phyloP scores from a whole-genome alignment of 768 basidiomycete species.

The Serendipita indica region DNA sequence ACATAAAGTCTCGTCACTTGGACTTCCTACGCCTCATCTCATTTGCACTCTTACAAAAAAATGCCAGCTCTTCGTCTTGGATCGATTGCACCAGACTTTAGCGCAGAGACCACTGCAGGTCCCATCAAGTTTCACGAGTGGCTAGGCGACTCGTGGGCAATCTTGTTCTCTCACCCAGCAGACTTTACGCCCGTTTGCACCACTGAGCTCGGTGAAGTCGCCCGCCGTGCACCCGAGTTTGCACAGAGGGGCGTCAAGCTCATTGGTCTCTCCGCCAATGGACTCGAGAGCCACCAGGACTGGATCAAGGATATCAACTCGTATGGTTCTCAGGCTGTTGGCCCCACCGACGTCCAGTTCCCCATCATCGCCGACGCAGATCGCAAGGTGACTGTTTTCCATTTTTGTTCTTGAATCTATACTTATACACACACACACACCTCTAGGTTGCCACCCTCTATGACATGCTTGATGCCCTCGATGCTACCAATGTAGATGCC shows the following conservation, averaged over 20 bases:
- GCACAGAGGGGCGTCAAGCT: conserved; percentile 79
- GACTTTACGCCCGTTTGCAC: conserved; percentile 92
- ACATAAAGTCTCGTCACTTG: too few species aligned
- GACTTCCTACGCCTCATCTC: too few species aligned
- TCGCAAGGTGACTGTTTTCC: conserved; percentile 66
- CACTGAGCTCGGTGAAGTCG: conserved; percentile 93
- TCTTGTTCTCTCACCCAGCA: conserved; percentile 91
- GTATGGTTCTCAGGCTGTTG: conserved; percentile 46
- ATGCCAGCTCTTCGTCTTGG: conserved; percentile 39
- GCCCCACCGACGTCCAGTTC: conserved; percentile 66
- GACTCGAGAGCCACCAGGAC: conserved; percentile 61
- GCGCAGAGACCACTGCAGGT: conserved; percentile 78
- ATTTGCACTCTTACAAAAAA: background rate
- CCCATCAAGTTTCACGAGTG: conserved; percentile 86
- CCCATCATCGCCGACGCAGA: conserved; percentile 95
- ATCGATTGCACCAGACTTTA: conserved; percentile 78
- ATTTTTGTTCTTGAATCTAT: conserved; percentile 29
- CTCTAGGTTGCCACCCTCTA: conserved; percentile 33
- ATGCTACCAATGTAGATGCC: conserved; percentile 72
- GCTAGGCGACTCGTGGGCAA: conserved; percentile 76
- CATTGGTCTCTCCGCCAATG: conserved; percentile 87
- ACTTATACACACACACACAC: background rate
- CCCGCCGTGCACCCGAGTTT: conserved; percentile 76
- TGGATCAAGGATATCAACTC: conserved; percentile 87
- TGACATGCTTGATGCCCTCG: conserved; percentile 94